Percentiles rank a stretch among this genome's conserved stretches.
Evolutionary conservation across 139 green algal species (phyloP).

Genomic region (Tetradesmus obliquus): DNA sequence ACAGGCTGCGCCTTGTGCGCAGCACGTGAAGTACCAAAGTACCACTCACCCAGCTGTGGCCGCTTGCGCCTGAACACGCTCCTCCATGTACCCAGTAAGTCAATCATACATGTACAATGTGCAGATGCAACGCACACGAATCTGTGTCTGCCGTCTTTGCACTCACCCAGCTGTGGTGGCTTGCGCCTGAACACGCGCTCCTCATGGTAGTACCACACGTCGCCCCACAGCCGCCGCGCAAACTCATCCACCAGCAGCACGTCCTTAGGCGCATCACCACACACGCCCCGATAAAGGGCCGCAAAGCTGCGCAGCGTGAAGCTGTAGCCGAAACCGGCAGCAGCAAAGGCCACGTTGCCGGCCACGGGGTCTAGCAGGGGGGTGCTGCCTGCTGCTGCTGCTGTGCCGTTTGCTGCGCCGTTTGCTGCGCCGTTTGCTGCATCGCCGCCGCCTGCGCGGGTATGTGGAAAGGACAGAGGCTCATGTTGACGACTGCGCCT

Average conservation of each 20-base stretch:
- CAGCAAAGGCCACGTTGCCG: slow-evolving; percentile 95
- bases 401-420: not conserved
- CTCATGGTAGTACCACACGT: slow-evolving; percentile 91
- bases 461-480: no score
- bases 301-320: slow-evolving; percentile 97
- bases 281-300: slow-evolving; percentile 53
- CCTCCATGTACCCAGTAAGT: no score
- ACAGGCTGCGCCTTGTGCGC: no score
- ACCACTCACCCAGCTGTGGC: not conserved
- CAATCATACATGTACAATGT: no score
- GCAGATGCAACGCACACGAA: no score
- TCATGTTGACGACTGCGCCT: no score
- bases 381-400: slow-evolving; percentile 27
- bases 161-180: slow-evolving; percentile 54
- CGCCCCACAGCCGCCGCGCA: slow-evolving; percentile 90
- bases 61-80: no score
- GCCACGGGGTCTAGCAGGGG: slow-evolving; percentile 78
- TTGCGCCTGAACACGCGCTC: slow-evolving; percentile 87
- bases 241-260: slow-evolving; percentile 65
- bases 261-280: slow-evolving; percentile 41
- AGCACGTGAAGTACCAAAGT: no score
- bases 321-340: slow-evolving; percentile 80
- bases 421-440: not conserved
- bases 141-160: no score
- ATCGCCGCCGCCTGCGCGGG: not conserved